A percentile compares a stretch with the other conserved stretches of the same genome.
phyloP scores from a whole-genome alignment of 805 yeast genomes.

The Monosporozyma aerobia region DNA sequence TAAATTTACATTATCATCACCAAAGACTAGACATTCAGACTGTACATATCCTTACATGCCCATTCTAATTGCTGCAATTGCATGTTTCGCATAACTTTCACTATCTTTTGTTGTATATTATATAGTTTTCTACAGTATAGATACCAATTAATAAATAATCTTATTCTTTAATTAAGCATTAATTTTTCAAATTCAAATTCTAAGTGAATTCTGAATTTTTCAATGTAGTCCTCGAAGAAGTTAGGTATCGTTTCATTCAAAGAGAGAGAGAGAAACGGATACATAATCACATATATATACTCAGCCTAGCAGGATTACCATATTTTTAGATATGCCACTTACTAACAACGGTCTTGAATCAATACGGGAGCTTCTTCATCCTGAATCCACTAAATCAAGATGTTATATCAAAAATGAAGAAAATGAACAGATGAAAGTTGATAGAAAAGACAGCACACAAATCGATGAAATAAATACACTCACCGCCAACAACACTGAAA shows the following conservation, averaged over 20 bases:
- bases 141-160: background rate
- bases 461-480: background rate
- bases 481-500: background rate
- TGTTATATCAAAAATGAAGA: background rate
- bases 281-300: background rate
- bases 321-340: background rate
- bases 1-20: background rate
- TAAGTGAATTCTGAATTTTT: background rate
- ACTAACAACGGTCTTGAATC: conserved; percentile 5
- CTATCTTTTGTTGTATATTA: background rate
- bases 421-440: background rate
- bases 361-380: conserved; percentile 5
- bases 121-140: background rate
- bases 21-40: background rate
- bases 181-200: background rate
- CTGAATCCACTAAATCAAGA: background rate
- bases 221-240: background rate
- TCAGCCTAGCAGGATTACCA: background rate
- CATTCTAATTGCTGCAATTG: background rate
- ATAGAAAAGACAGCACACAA: background rate
- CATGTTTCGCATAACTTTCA: background rate
- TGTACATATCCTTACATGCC: background rate
- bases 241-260: too few relatives aligned
- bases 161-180: background rate
- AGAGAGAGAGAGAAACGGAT: background rate